Evolutionary conservation across 2,329 filamentous ascomycete genomes (phyloP), one percentile per base, ranked within the genome.

Genomic region (Harringtonia lauricola): DNA sequence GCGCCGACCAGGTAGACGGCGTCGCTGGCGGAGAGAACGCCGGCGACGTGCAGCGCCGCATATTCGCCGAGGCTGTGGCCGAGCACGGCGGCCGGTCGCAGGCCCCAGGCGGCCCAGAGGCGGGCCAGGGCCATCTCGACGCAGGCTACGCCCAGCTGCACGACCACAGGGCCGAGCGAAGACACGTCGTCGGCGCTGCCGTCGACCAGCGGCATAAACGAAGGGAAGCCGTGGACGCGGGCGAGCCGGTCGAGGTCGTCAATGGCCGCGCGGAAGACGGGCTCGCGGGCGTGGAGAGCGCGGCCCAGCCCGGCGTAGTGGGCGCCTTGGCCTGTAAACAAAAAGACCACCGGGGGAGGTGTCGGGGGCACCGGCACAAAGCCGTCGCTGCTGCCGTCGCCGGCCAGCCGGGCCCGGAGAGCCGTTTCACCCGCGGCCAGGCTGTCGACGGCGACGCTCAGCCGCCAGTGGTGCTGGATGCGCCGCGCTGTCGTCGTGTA

Each of bases 31-130:
- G 81, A 83, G 26, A 86, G 65, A 15, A 86, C 81, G 40, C 81
- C 83, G 42, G 83, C 79, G 34, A 79, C 70, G 53, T 83, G 72
- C 12, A 87, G 72, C 34, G 83, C 82, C 31, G 83, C 81, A 53
- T 86, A 86, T 59, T 87, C 82, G 42, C 83, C 83, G 24, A 87
- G 64, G 52, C 79, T 84, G 59, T 78, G 75, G 17, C 75, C 75
- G 14, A 78, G 57, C 2, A 79, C 74, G 7, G 65, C 72, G 15
- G 71, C 67, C 3, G 75, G 74, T 36, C 58, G 61, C 44, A 79
- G 62, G 31, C 72, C 74, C 68, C 72, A 74, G 2, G 69, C 71
- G n/a, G 51, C 56, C 74, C 74, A 79, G 2, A 78, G 61, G 34
- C 64, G 66, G 4, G 68, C 68, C 12, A 79, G 60, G 7, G 76